Evolutionary conservation across 1,284 basidiomycete species (phyloP), one percentile per base, ranked within the genome.

Genomic region (Sporisorium sorghi): DNA sequence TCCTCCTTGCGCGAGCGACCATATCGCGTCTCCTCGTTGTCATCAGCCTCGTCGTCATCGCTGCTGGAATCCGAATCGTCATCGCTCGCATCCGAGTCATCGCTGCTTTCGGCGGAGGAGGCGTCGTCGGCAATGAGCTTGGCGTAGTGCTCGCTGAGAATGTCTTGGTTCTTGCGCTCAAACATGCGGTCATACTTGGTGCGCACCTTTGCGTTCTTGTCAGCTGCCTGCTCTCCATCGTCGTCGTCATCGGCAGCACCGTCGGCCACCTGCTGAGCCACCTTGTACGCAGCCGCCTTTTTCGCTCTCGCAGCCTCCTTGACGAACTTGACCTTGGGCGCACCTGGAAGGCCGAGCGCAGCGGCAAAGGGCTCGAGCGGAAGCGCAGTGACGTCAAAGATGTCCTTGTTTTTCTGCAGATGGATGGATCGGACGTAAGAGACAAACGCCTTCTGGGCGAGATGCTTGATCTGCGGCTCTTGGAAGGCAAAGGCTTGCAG

Each of bases 121-220:
- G 55, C 52, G 19, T 58, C 75, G 30, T 70, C 72, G 63, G 93
- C 91, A 58, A 98, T 87, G 52, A 99, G 90, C 80, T 93, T 94
- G 61, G 88, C 88, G 86, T 97, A 98, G 85, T 97, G 95, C 71
- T 91, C 89, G 0, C 94, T 94, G 19, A 98, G 89, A 55, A 98
- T 91, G 74, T 90, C 92, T 85, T 97, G 95, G 85, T 98, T 98
- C 85, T 93, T 95, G 63, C 96, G 90, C 82, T 93, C 92, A 83
- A 99, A 99, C 93, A 99, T 97, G 55, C 94, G 90, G 85, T 99
- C 97, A 85, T 98, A 97, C 86, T 97, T 98, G 5, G 97, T 98
- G 65, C 79, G 70, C 58, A 82, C 81, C 33, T 81, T 76, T 23
- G 65, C 73, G 24, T 68, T 69, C 26, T 76, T 73, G 19, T 57